Conservation (phyloP, 768 basidiomycete genomes). For the Calocera viscosa region DNA sequence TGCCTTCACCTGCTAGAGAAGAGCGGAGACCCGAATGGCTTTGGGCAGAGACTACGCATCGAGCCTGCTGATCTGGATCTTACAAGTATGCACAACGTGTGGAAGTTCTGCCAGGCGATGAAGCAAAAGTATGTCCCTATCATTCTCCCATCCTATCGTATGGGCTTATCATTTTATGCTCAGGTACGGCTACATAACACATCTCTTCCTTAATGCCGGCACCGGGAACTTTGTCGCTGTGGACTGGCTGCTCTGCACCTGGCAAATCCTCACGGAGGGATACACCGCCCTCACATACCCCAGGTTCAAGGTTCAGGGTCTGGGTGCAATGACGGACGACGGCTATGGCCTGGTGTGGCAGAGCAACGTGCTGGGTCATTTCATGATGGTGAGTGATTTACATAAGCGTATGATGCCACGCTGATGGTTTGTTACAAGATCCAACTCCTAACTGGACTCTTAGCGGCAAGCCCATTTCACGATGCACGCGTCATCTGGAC, state of each 20-base stretch:
- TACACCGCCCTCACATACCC: slow-evolving; percentile 43
- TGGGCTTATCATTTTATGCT: not conserved
- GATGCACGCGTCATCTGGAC: slow-evolving; percentile 64
- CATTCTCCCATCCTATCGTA: not conserved
- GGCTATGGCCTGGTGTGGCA: slow-evolving; percentile 75
- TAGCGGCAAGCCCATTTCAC: slow-evolving; percentile 29
- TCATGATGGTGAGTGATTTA: slow-evolving; percentile 46
- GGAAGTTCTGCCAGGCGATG: slow-evolving; percentile 48
- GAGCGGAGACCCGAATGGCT: slow-evolving; percentile 43
- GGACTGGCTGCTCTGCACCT: slow-evolving; percentile 36
- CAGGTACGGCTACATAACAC: slow-evolving; percentile 72
- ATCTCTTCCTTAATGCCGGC: slow-evolving; percentile 71
- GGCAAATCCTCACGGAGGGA: slow-evolving; percentile 38
- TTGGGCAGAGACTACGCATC: slow-evolving; percentile 47
- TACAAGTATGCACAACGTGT: slow-evolving; percentile 44
- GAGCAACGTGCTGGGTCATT: slow-evolving; percentile 73
- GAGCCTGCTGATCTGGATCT: slow-evolving; percentile 56
- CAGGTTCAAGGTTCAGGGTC: slow-evolving; percentile 42
- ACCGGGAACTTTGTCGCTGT: slow-evolving; percentile 46
- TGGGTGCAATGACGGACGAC: slow-evolving; percentile 50
- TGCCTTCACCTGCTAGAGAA: slow-evolving; percentile 44
- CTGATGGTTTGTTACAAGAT: slow-evolving; percentile 37
- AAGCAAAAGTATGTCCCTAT: slow-evolving; percentile 36
- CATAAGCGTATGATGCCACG: not conserved
- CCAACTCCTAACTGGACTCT: slow-evolving; percentile 44